phyloP scores from a whole-genome alignment of 176 grass and related monocot species.

The Tillandsia leiboldiana region DNA sequence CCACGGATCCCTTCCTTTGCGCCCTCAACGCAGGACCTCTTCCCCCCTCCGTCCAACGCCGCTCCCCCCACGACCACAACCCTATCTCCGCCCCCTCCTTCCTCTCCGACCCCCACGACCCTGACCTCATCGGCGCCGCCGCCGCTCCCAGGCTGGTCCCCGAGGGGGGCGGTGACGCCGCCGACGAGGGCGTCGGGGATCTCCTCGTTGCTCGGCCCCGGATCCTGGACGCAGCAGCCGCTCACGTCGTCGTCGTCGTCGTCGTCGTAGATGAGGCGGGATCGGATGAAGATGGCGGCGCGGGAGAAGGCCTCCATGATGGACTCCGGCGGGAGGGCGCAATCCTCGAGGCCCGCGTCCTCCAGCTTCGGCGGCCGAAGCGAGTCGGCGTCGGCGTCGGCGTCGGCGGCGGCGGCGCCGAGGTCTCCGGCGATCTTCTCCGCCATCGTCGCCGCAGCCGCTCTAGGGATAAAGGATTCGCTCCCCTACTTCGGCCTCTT shows the following conservation, averaged over 20 bases:
- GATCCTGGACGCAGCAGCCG: neutral
- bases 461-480: too few relatives aligned
- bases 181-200: neutral
- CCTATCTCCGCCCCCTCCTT: neutral
- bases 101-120: neutral
- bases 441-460: too few relatives aligned
- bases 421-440: too few relatives aligned
- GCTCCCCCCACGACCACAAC: neutral
- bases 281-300: conserved; percentile 28
- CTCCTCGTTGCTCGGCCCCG: conserved; percentile 6
- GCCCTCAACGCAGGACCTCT: too few relatives aligned
- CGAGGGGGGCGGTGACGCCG: neutral
- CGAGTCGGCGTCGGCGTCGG: too few relatives aligned
- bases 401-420: too few relatives aligned
- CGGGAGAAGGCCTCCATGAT: conserved; percentile 74
- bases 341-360: conserved; percentile 77
- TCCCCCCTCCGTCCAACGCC: too few relatives aligned
- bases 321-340: conserved; percentile 74
- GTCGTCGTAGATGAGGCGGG: neutral
- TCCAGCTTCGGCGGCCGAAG: conserved; percentile 41
- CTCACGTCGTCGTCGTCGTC: neutral
- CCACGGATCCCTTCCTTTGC: neutral
- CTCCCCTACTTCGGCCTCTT: too few relatives aligned
- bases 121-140: too few relatives aligned
- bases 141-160: neutral